Conservation (phyloP, 805 yeast species). For the Wickerhamomyces kurtzmanii region DNA sequence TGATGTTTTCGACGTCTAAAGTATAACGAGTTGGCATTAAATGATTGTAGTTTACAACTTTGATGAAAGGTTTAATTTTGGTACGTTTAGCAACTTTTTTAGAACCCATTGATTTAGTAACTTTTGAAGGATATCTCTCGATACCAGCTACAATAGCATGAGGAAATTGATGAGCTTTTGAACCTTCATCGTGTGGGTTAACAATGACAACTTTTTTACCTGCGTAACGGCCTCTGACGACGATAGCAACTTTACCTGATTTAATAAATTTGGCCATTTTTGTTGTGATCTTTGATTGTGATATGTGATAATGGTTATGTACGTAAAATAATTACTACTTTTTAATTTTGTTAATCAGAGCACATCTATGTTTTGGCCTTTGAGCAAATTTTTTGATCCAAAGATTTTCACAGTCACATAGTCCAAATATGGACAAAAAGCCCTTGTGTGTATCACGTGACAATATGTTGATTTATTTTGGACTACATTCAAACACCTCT, state of each 20-base stretch:
- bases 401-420: no score
- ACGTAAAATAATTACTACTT: no score
- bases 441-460: no score
- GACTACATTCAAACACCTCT: no score
- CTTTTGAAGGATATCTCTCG: conserved; percentile 97
- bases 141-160: conserved; percentile 99
- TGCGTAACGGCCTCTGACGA: conserved; percentile 99
- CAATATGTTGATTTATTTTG: no score
- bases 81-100: conserved; percentile 97
- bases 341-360: no score
- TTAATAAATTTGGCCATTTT: conserved; percentile 97
- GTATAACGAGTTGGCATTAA: conserved; percentile 99
- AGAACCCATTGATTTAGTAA: conserved; percentile 88
- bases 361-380: no score
- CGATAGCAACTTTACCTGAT: conserved; percentile 99
- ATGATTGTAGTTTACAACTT: conserved; percentile 99
- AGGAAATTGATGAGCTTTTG: conserved; percentile 98
- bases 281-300: no score
- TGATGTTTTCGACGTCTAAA: conserved; percentile 92
- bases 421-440: no score
- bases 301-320: no score
- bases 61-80: conserved; percentile 97
- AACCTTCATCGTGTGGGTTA: conserved; percentile 97
- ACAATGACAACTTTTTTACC: conserved; percentile 99
- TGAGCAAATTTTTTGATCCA: no score